Conservation (phyloP, 2,329 filamentous ascomycete species). For the Aspergillus transmontanensis region DNA sequence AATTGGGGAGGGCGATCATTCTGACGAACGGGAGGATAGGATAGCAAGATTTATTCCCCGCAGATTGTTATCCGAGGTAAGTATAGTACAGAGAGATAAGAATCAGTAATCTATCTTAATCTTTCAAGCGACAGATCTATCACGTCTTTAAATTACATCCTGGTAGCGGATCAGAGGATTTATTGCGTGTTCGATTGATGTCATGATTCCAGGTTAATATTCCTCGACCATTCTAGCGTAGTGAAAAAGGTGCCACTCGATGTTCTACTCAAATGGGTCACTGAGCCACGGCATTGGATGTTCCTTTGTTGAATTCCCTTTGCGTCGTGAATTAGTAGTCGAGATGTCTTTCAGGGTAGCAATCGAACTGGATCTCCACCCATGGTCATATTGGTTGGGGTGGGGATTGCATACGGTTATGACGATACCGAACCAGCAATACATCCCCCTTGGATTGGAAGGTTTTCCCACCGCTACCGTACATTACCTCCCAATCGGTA, state of each 20-base stretch:
- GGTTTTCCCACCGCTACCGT: too few relatives aligned
- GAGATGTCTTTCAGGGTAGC: not conserved
- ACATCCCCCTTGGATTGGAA: not conserved
- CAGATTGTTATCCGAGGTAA: not conserved
- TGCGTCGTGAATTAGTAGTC: not conserved
- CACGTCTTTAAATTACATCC: not conserved
- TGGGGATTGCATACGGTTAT: not conserved
- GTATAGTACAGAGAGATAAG: not conserved
- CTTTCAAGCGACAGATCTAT: not conserved
- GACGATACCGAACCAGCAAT: not conserved
- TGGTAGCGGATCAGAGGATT: not conserved
- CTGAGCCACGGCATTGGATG: not conserved
- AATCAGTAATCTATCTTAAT: not conserved
- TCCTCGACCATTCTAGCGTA: not conserved
- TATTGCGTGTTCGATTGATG: not conserved
- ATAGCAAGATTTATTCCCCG: not conserved
- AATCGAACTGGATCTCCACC: not conserved
- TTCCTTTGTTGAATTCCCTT: not conserved
- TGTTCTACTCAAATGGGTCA: not conserved
- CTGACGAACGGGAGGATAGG: not conserved
- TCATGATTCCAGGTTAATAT: not conserved
- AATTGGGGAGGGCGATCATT: not conserved
- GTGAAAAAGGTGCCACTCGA: not conserved
- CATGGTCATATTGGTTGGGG: not conserved
- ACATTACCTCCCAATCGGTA: not conserved